phyloP scores from a whole-genome alignment of 2,329 filamentous ascomycete genomes.

The Dissoconium aciculare region DNA sequence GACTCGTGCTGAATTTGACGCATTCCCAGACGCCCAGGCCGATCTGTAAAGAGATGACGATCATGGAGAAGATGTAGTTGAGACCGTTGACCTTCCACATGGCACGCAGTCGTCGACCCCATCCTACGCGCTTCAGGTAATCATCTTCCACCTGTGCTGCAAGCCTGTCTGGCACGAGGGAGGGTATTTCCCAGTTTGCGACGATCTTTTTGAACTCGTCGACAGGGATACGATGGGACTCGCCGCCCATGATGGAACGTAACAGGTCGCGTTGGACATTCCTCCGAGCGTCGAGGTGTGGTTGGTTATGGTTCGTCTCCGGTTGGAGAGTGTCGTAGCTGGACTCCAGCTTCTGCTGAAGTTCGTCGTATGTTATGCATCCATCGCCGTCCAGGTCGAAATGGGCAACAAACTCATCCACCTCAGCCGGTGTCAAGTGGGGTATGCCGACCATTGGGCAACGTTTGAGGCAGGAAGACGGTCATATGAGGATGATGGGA shows the following conservation, averaged over 20 bases:
- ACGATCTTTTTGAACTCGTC: constrained; percentile 40
- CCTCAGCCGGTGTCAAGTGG: constrained; percentile 37
- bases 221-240: constrained; percentile 5
- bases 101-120: constrained; percentile 34
- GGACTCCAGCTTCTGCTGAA: constrained; percentile 39
- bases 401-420: constrained; percentile 38
- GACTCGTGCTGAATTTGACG: constrained; percentile 33
- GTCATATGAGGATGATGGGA: too few species aligned
- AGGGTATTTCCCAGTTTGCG: constrained; percentile 45
- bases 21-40: constrained; percentile 41
- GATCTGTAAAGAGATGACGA: constrained; percentile 35
- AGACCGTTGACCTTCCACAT: constrained; percentile 44
- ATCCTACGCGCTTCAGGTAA: constrained; percentile 25
- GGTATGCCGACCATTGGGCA: too few species aligned
- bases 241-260: constrained; percentile 31
- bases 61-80: constrained; percentile 34
- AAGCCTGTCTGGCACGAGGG: constrained; percentile 40
- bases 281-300: constrained; percentile 23
- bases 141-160: constrained; percentile 34
- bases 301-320: constrained; percentile 32
- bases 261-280: constrained; percentile 36
- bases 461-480: too few species aligned
- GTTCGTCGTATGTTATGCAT: constrained; percentile 37
- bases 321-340: constrained; percentile 39
- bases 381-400: constrained; percentile 40